phyloP scores from a whole-genome alignment of 2,329 filamentous ascomycete genomes.

The Ceratocystis papillata region DNA sequence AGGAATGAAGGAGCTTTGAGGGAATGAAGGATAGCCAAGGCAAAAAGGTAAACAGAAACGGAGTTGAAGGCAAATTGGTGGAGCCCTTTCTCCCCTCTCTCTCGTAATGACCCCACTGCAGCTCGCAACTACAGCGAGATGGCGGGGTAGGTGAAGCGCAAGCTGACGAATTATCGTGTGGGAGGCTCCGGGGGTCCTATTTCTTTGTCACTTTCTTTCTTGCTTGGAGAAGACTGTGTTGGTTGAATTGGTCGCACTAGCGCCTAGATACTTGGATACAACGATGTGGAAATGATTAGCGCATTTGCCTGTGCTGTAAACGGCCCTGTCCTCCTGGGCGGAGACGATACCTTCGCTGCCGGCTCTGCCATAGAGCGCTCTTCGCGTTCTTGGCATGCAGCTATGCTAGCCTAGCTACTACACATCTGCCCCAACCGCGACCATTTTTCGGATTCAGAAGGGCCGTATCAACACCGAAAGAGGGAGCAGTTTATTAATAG shows the following conservation, averaged over 20 bases:
- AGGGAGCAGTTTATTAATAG: background rate
- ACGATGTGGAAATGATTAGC: background rate
- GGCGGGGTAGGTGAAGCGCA: background rate
- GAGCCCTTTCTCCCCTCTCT: background rate
- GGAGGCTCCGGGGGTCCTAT: background rate
- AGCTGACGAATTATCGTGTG: background rate
- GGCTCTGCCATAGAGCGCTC: background rate
- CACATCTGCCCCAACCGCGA: background rate
- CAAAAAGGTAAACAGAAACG: background rate
- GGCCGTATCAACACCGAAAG: background rate
- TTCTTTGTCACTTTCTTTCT: too few relatives aligned
- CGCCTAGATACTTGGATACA: background rate
- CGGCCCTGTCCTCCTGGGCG: background rate
- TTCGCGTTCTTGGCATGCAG: background rate
- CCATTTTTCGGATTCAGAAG: background rate
- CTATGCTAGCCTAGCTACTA: background rate
- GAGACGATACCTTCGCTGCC: background rate
- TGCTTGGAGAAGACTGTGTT: too few relatives aligned
- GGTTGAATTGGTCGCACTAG: too few relatives aligned
- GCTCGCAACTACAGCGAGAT: background rate
- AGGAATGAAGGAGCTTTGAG: background rate
- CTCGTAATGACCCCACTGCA: conserved; percentile 6
- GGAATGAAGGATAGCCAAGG: background rate
- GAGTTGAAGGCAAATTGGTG: background rate
- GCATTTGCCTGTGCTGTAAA: background rate